Evolutionary conservation across 2,329 filamentous ascomycete species (phyloP).

Genomic region (Ophiostoma fasciatum): DNA sequence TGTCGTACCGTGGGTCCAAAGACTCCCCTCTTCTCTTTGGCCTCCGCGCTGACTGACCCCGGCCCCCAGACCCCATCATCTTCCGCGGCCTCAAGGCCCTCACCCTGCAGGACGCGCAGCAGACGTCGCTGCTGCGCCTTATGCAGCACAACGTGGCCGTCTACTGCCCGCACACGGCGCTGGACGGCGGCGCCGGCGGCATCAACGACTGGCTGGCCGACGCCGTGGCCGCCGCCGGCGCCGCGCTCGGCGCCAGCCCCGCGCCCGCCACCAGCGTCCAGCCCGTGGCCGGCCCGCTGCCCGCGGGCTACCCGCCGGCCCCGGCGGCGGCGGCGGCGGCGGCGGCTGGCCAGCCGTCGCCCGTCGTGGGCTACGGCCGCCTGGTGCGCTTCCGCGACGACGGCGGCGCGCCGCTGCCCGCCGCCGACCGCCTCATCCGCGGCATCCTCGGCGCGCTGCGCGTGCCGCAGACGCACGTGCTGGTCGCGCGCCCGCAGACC

Average conservation of each 20-base stretch:
- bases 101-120: constrained; percentile 72
- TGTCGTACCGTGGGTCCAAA: constrained; percentile 65
- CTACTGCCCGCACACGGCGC: constrained; percentile 89
- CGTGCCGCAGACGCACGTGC: constrained; percentile 30
- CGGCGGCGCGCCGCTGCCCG: constrained; percentile 23
- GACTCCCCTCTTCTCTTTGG: constrained; percentile 1
- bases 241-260: constrained; percentile 14
- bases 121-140: constrained; percentile 67
- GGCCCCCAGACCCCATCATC: constrained; percentile 93
- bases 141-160: constrained; percentile 82
- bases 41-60: not conserved
- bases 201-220: constrained; percentile 92
- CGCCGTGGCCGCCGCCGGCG: constrained; percentile 38
- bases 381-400: constrained; percentile 18
- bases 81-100: constrained; percentile 85
- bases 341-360: no score
- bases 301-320: constrained; percentile 10
- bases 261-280: constrained; percentile 20
- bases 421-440: constrained; percentile 30
- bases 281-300: constrained; percentile 26
- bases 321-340: constrained; percentile 23
- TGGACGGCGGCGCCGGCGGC: constrained; percentile 73
- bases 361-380: constrained; percentile 36
- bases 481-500: constrained; percentile 20
- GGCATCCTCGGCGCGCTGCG: constrained; percentile 53